Evolutionary conservation across 2,329 filamentous ascomycete species (phyloP).

Genomic region (Aspergillus ustus): DNA sequence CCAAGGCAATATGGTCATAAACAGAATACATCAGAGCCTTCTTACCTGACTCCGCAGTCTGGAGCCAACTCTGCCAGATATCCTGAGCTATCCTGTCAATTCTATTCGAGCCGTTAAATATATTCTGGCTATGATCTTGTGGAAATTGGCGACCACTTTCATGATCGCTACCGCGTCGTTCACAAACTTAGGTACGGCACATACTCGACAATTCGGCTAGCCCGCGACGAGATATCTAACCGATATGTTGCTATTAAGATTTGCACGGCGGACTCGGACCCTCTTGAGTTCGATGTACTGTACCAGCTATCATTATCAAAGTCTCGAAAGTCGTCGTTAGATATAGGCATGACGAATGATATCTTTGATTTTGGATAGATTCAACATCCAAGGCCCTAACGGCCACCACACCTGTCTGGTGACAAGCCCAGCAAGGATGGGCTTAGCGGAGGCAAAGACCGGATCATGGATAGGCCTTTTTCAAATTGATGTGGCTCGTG

Average conservation of each 20-base stretch:
- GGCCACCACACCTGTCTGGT: constrained; percentile 15
- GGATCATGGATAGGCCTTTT: constrained; percentile 20
- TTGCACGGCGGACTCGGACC: constrained; percentile 28
- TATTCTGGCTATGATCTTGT: constrained; percentile 38
- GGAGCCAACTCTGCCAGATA: no score
- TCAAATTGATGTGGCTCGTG: constrained; percentile 19
- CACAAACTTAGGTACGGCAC: constrained; percentile 48
- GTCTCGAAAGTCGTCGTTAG: not conserved
- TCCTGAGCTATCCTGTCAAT: no score
- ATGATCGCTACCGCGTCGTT: constrained; percentile 43
- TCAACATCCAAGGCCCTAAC: constrained; percentile 20
- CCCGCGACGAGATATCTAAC: constrained; percentile 27
- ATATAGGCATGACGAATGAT: constrained; percentile 11
- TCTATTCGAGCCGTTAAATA: no score
- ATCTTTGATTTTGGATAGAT: constrained; percentile 13
- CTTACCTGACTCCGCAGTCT: no score
- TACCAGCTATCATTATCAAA: constrained; percentile 11
- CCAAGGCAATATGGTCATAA: no score
- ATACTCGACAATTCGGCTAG: constrained; percentile 41
- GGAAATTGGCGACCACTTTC: constrained; percentile 33
- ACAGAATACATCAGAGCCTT: no score
- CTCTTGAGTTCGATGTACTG: constrained; percentile 13
- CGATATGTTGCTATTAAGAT: constrained; percentile 35
- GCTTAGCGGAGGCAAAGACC: constrained; percentile 15
- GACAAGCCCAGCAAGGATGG: constrained; percentile 19